phyloP scores from a whole-genome alignment of 441 rosid genomes.

The Eruca vesicaria region DNA sequence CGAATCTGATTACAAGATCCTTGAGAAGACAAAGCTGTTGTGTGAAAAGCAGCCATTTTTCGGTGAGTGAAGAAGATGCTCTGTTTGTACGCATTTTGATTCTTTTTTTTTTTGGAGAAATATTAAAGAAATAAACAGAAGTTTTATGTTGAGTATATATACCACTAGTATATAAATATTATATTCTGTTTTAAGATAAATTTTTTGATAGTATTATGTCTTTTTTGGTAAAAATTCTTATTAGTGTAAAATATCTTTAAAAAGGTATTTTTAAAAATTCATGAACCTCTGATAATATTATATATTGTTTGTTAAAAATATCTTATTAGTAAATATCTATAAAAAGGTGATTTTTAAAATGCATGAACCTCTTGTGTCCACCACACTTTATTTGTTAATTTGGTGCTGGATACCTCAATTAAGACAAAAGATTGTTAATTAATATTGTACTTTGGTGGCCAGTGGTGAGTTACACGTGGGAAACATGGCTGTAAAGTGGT shows the following conservation, averaged over 20 bases:
- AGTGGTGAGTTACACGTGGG: slow-evolving; percentile 26
- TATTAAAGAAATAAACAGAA: background rate
- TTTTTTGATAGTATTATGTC: background rate
- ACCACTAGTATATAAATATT: background rate
- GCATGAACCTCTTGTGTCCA: slow-evolving; percentile 13
- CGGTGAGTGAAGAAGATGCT: slow-evolving; percentile 29
- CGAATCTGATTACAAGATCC: slow-evolving; percentile 29
- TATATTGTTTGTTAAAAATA: background rate
- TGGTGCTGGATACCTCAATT: background rate
- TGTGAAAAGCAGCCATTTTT: slow-evolving; percentile 29
- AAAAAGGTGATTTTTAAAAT: background rate
- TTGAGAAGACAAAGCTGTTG: slow-evolving; percentile 21
- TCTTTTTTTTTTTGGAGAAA: background rate
- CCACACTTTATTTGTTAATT: background rate
- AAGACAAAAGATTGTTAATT: background rate
- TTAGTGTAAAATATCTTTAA: slow-evolving; percentile 3
- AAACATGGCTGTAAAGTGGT: slow-evolving; percentile 22
- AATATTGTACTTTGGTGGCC: background rate
- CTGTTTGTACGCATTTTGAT: slow-evolving; percentile 32
- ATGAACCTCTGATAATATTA: slow-evolving; percentile 8
- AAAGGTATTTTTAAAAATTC: background rate
- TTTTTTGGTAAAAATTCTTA: background rate
- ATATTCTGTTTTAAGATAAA: background rate
- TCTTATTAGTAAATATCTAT: background rate
- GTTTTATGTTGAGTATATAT: background rate